Conservation (phyloP, 108 stramenopile genomes). For the Cyclotella kingstonii region DNA sequence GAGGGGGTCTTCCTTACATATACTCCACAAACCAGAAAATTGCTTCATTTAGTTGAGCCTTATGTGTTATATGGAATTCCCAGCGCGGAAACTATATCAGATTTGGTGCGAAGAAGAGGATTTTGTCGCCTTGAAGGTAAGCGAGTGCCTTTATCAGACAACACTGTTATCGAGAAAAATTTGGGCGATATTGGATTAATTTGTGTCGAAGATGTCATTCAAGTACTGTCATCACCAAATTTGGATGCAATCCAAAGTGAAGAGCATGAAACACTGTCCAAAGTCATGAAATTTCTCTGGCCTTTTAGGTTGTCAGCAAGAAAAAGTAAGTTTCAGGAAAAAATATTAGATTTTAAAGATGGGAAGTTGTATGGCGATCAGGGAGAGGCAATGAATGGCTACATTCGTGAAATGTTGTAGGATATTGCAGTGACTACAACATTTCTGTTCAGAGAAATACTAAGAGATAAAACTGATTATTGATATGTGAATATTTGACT, state of each 20-base stretch:
- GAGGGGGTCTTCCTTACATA: slow-evolving; percentile 82
- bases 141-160: slow-evolving; percentile 77
- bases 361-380: slow-evolving; percentile 85
- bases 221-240: slow-evolving; percentile 51
- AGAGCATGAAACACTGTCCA: slow-evolving; percentile 39
- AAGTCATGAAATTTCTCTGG: slow-evolving; percentile 64
- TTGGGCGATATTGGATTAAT: slow-evolving; percentile 74
- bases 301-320: slow-evolving; percentile 72
- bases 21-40: slow-evolving; percentile 47
- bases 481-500: too few relatives aligned
- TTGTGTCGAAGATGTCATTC: slow-evolving; percentile 88
- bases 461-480: too few relatives aligned
- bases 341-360: slow-evolving; percentile 66
- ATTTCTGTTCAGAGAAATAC: too few relatives aligned
- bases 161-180: slow-evolving; percentile 74
- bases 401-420: slow-evolving; percentile 82
- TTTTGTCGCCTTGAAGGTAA: slow-evolving; percentile 64
- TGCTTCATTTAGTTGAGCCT: slow-evolving; percentile 81
- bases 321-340: slow-evolving; percentile 75
- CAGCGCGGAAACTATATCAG: slow-evolving; percentile 62
- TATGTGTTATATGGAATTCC: slow-evolving; percentile 81
- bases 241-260: slow-evolving; percentile 21
- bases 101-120: slow-evolving; percentile 75
- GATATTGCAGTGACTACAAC: not conserved
- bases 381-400: slow-evolving; percentile 83